Base-by-base conservation (phyloP, 2,329 filamentous ascomycete species). In the Pseudohalonectria lignicola region DNA sequence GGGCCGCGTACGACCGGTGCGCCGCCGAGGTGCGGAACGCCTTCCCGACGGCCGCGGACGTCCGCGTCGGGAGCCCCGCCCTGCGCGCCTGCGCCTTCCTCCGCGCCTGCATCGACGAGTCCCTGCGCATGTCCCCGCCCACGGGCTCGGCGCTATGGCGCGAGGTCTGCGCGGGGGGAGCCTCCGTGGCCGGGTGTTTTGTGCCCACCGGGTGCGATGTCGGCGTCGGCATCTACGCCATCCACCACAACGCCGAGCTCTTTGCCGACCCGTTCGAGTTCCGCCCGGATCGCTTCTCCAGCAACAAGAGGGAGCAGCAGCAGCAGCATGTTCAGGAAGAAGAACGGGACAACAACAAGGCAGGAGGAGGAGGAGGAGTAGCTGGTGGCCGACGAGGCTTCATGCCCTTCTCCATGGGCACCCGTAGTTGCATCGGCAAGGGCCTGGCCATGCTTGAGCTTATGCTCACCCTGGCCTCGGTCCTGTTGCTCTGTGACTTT, bases 31-130 rank as follows among this genome's bases (percentile, higher is more conserved):
- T 31, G 4, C 35, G 20, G 3, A 19, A 5, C 8, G 15, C 17
- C n/a, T 16, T 37, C 7, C 21, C 23, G 15, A 30, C 9, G 4
- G 4, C 13, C 15, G 25, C n/a, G n/a, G n/a, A n/a, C n/a, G n/a
- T n/a, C n/a, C n/a, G n/a, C 35, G 28, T 18, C 15, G 28, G 15
- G 20, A 30, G 16, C 5, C 30, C 29, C 9, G 40, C 41, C 4
- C 42, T 53, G 6, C 36, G 35, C 8, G 44, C 43, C 6, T 59
- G 53, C 45, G 41, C 35, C 0, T 68, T 65, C 44, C 48, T 68
- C 2, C 50, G 53, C 12, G 64, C 63, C 5, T 59, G 58, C 40
- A 54, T 69, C 26, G 58, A 67, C 31, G 66, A 69, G 45, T 53
- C 56, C 0, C 53, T 68, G 39, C 57, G 65, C n/a, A 49, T 66